Base-by-base conservation (phyloP, 1,284 basidiomycete species). In the Ustilago curta region DNA sequence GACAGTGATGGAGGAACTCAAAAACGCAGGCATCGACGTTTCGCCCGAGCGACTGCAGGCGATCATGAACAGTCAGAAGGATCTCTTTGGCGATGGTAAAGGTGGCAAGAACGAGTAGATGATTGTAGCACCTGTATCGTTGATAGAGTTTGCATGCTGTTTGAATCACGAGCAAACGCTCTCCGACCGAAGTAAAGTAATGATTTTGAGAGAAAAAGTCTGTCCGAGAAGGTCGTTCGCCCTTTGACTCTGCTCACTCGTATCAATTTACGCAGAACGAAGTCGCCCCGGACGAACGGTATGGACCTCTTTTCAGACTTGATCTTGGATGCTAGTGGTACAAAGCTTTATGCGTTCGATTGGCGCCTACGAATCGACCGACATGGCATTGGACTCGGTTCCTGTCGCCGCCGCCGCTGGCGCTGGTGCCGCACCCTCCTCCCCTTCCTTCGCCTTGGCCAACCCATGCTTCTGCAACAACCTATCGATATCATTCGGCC, bases 401-500 rank as follows among this genome's bases (percentile, higher is more conserved):
- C 42, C 40, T 39, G 52, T 37, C 31, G 40, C 32, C 18, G 49
- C n/a, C 43, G 43, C 31, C 11, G 40, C 40, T 18, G 70, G 59
- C 11, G 58, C 39, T 43, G 45, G 21, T 0, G 74, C 55, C 4
- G 62, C 68, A 19, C 44, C 59, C 45, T 68, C 73, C 44, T 86
- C 86, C 2, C 92, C 92, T 50, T 92, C 91, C 86, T 93, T 92
- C 88, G 94, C 95, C 81, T 86, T 86, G 70, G 90, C 93, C 45
- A 98, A 87, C 21, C 93, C 93, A 78, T 97, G 91, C 79, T 91
- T 89, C 82, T 90, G 87, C 70, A 99, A 88, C 67, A 98, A 79
- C 86, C 37, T 89, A 83, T 97, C 95, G 62, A 99, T 93, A 87
- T 99, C 96, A 31, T 90, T 86, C 27, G 96, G 93, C 73, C 89